These are phyloP conservation scores for Monosporascus cannonballus DNA, from an alignment of 2,329 filamentous ascomycete species.

Conservation along the genomic window DNA sequence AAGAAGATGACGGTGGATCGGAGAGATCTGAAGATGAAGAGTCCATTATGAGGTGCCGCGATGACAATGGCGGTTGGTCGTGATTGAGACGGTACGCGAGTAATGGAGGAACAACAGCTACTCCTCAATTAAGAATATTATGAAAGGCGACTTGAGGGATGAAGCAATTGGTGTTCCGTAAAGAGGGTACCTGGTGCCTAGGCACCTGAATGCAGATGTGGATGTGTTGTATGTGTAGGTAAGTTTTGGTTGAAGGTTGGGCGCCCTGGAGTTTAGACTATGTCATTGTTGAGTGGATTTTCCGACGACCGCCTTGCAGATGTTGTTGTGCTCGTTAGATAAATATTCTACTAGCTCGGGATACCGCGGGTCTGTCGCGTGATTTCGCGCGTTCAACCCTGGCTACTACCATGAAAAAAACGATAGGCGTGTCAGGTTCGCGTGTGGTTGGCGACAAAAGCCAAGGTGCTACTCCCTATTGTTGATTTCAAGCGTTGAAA, in stretches of 20 bases:
- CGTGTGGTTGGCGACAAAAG: background rate
- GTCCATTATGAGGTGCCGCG: conserved; percentile 13
- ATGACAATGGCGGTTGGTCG: background rate
- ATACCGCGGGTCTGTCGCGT: background rate
- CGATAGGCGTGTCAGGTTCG: background rate
- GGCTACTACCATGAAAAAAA: background rate
- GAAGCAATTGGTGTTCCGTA: background rate
- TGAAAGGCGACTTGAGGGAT: background rate
- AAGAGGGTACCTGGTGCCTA: background rate
- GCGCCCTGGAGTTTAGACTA: background rate
- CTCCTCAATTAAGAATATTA: no score
- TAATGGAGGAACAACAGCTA: background rate
- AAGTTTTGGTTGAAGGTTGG: background rate
- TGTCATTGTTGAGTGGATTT: background rate
- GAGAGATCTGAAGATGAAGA: conserved; percentile 24
- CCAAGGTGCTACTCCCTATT: background rate
- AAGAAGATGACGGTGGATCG: conserved; percentile 29
- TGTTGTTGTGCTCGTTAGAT: no score
- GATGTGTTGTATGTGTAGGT: background rate
- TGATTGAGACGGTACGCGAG: background rate
- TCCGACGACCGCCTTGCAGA: no score
- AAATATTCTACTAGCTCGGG: background rate
- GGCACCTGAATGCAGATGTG: background rate
- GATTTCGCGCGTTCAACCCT: background rate
- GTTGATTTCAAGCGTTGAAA: background rate